These are phyloP conservation scores for Pestalotiopsis sp. DNA, from an alignment of 2,329 filamentous ascomycete genomes.

Conservation along the genomic window DNA sequence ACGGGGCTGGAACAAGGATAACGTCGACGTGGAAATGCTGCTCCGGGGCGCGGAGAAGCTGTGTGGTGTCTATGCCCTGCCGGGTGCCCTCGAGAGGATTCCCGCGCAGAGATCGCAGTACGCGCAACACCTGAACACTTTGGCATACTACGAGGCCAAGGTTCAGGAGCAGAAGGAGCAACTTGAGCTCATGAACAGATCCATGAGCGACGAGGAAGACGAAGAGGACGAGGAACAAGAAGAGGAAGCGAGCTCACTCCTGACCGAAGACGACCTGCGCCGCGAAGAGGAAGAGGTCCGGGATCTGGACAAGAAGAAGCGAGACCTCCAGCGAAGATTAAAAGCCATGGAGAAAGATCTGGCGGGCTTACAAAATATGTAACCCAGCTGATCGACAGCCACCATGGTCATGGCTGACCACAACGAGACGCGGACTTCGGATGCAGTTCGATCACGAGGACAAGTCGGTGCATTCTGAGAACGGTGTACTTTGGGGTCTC, in stretches of 20 bases:
- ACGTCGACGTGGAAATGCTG: conserved; percentile 85
- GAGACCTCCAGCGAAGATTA: conserved; percentile 56
- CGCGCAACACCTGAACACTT: conserved; percentile 70
- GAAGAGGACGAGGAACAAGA: conserved; percentile 47
- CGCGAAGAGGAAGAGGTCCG: conserved; percentile 69
- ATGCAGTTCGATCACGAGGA: not conserved
- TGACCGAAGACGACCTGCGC: conserved; percentile 71
- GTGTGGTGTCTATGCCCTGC: conserved; percentile 82
- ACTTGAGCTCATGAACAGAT: conserved; percentile 73
- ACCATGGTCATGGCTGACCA: not conserved
- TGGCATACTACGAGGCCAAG: conserved; percentile 78
- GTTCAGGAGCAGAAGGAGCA: conserved; percentile 78
- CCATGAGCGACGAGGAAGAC: conserved; percentile 58
- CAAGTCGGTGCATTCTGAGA: not conserved
- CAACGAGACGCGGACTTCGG: not conserved
- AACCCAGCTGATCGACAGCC: no score
- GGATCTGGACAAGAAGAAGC: conserved; percentile 59
- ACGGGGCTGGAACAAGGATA: conserved; percentile 60
- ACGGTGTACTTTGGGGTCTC: not conserved
- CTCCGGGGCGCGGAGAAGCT: conserved; percentile 88
- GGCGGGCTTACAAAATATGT: conserved; percentile 43
- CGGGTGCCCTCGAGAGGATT: conserved; percentile 79
- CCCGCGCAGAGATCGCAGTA: conserved; percentile 71
- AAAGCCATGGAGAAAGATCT: conserved; percentile 59
- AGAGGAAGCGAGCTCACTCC: conserved; percentile 40